Percentiles rank a stretch among this genome's conserved stretches.
Conservation (phyloP, 768 basidiomycete species). For the Suillus lakei region DNA sequence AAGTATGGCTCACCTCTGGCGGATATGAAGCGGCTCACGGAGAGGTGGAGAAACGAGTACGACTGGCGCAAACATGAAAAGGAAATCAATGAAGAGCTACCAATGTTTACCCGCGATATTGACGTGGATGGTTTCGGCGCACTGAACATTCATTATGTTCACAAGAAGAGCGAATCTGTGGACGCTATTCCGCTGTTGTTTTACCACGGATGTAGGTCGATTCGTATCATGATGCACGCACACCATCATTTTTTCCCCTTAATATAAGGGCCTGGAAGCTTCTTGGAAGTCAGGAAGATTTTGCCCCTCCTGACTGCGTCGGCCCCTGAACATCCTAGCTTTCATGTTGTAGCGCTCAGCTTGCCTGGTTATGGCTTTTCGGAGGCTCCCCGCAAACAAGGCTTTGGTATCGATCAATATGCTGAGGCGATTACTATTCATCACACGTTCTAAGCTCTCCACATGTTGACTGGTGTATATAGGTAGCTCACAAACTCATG, state of each 20-base stretch:
- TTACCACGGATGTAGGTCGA: constrained; percentile 56
- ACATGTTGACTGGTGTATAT: constrained; percentile 14
- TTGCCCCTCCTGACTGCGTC: constrained; percentile 49
- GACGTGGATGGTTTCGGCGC: constrained; percentile 50
- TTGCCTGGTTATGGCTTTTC: constrained; percentile 55
- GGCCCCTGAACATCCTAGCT: constrained; percentile 51
- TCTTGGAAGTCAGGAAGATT: constrained; percentile 61
- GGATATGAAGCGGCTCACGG: constrained; percentile 51
- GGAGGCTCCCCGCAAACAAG: constrained; percentile 55
- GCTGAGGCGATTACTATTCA: constrained; percentile 49
- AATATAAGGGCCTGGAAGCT: constrained; percentile 61
- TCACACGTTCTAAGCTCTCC: not conserved
- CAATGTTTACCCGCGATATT: constrained; percentile 51
- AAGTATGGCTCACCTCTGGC: constrained; percentile 57
- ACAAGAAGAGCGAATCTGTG: constrained; percentile 48
- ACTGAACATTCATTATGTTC: constrained; percentile 63
- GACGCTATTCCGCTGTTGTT: constrained; percentile 64
- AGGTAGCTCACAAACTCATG: constrained; percentile 56
- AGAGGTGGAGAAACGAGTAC: constrained; percentile 55
- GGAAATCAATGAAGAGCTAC: constrained; percentile 41
- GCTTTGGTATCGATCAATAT: constrained; percentile 52
- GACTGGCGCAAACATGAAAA: constrained; percentile 62
- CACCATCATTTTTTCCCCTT: not conserved
- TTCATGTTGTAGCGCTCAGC: constrained; percentile 58
- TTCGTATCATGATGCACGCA: not conserved